Conservation (phyloP, 768 basidiomycete genomes). For the Naematelia aurantialba region DNA sequence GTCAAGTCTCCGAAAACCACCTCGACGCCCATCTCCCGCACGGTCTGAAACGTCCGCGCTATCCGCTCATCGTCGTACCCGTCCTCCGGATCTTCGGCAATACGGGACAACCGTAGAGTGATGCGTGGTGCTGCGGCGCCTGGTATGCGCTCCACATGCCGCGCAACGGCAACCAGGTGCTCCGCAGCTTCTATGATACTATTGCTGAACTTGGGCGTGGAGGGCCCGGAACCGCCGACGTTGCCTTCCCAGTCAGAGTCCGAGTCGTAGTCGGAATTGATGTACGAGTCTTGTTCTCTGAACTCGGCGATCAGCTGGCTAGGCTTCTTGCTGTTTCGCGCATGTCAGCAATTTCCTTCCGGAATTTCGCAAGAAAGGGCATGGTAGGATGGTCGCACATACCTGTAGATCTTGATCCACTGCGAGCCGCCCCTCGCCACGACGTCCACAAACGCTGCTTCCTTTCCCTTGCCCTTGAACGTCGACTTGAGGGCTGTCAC, state of each 20-base stretch:
- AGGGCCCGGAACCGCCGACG: background rate
- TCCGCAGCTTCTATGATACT: conserved; percentile 67
- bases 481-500: background rate
- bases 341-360: background rate
- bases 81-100: conserved; percentile 49
- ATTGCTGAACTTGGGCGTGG: conserved; percentile 58
- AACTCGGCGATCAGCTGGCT: conserved; percentile 73
- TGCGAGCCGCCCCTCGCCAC: conserved; percentile 68
- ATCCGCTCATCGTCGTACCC: conserved; percentile 56
- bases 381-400: too few relatives aligned
- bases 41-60: conserved; percentile 57
- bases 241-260: conserved; percentile 18
- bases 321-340: conserved; percentile 62
- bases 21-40: conserved; percentile 64
- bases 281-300: conserved; percentile 75
- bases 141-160: conserved; percentile 56
- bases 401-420: conserved; percentile 88
- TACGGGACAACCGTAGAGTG: conserved; percentile 67
- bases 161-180: conserved; percentile 63
- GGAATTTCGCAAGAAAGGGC: background rate
- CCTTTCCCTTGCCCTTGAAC: conserved; percentile 9
- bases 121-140: conserved; percentile 48
- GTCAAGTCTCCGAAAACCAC: conserved; percentile 60
- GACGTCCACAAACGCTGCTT: conserved; percentile 60
- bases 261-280: conserved; percentile 59